A percentile compares a stretch with the other conserved stretches of the same genome.
phyloP scores from a whole-genome alignment of 768 basidiomycete species.

The Auriscalpium microsporum region DNA sequence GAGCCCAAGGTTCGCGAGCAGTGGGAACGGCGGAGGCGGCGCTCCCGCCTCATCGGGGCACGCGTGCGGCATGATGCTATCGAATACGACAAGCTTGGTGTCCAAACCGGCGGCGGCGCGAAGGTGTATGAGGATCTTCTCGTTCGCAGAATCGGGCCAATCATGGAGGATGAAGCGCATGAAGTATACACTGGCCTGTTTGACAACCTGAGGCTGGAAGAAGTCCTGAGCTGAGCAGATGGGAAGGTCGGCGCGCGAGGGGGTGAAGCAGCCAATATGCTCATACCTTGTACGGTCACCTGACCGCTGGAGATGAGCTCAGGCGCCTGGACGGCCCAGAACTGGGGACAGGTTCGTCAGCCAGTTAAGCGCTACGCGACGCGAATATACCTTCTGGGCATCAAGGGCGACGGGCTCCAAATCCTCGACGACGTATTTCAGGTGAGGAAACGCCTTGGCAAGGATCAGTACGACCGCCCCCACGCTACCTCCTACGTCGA shows the following conservation, averaged over 20 bases:
- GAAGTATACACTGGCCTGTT: conserved; percentile 18
- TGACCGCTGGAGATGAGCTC: background rate
- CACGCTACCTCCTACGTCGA: conserved; percentile 34
- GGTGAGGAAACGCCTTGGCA: conserved; percentile 25
- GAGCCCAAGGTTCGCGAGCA: conserved; percentile 6
- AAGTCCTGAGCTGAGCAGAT: conserved; percentile 3
- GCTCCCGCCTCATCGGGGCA: background rate
- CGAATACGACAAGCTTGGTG: conserved; percentile 19
- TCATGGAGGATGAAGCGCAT: conserved; percentile 19
- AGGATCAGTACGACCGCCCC: conserved; percentile 31
- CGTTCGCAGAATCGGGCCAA: conserved; percentile 14
- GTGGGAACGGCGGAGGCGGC: conserved; percentile 2
- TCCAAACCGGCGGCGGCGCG: conserved; percentile 13
- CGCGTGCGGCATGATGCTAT: conserved; percentile 14
- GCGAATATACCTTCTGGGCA: background rate
- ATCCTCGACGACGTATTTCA: conserved; percentile 31
- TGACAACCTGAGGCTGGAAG: conserved; percentile 14
- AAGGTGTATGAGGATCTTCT: conserved; percentile 15
- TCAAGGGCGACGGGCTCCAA: conserved; percentile 1
- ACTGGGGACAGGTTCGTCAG: background rate
- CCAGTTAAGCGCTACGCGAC: background rate
- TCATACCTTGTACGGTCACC: conserved; percentile 2
- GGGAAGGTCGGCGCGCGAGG: background rate
- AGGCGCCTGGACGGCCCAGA: conserved; percentile 3
- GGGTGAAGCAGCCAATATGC: background rate